These are phyloP conservation scores for Cadophora malorum DNA, from an alignment of 2,329 filamentous ascomycete species.

Conservation along the genomic window DNA sequence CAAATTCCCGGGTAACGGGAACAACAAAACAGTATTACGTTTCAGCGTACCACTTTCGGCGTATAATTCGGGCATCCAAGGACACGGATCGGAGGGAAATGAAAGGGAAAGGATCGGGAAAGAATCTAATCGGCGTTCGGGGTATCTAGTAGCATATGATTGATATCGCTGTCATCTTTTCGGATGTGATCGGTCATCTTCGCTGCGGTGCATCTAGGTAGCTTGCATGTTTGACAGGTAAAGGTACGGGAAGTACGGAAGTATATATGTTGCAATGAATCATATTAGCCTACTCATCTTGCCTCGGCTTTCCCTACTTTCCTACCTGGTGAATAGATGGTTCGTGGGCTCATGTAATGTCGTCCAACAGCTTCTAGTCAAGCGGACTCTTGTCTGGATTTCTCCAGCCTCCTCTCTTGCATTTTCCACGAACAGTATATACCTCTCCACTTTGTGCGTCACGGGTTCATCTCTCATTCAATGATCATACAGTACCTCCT, in stretches of 20 bases:
- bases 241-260: not conserved
- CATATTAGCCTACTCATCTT: not conserved
- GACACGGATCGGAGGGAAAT: not conserved
- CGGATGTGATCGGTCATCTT: not conserved
- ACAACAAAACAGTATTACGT: conserved; percentile 4
- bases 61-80: conserved; percentile 4
- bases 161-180: not conserved
- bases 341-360: not conserved
- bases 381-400: not conserved
- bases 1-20: conserved; percentile 1
- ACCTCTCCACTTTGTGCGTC: no score
- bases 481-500: no score
- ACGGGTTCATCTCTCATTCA: no score
- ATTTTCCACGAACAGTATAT: no score
- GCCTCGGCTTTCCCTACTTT: not conserved
- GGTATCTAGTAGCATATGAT: not conserved
- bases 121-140: conserved; percentile 2
- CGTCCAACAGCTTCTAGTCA: not conserved
- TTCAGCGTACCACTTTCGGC: conserved; percentile 13
- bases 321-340: not conserved
- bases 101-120: conserved; percentile 4
- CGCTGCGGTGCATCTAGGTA: not conserved
- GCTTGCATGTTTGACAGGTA: conserved; percentile 7
- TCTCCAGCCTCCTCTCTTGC: not conserved
- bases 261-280: conserved; percentile 6